These are phyloP conservation scores for Lasiodiplodia sp. DNA, from an alignment of 2,329 filamentous ascomycete genomes.

Conservation along the genomic window DNA sequence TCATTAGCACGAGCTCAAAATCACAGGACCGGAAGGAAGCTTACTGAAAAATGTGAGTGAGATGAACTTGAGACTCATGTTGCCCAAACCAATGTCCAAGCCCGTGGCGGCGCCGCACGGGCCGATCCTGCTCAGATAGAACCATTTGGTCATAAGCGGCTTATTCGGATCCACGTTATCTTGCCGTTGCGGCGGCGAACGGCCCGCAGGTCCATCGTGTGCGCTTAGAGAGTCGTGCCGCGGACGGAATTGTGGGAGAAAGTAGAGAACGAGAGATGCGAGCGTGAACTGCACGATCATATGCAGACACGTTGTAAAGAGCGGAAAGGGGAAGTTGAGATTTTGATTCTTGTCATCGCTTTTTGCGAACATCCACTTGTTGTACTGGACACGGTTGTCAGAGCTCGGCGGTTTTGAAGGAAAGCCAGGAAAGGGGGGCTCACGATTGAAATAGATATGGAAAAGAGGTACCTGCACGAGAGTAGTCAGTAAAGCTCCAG, in stretches of 20 bases:
- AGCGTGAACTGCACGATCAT: constrained; percentile 94
- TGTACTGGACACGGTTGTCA: constrained; percentile 69
- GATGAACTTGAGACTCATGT: constrained; percentile 95
- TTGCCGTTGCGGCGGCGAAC: constrained; percentile 35
- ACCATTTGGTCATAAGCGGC: constrained; percentile 81
- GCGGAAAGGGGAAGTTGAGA: constrained; percentile 89
- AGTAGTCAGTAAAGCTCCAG: constrained; percentile 28
- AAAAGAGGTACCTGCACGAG: constrained; percentile 72
- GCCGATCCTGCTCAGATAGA: constrained; percentile 90
- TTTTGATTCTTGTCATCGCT: constrained; percentile 54
- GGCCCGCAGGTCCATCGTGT: constrained; percentile 33
- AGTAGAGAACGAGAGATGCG: constrained; percentile 77
- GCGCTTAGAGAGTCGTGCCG: constrained; percentile 54
- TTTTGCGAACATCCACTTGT: constrained; percentile 98
- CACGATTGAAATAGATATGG: constrained; percentile 89
- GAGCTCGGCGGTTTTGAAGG: constrained; percentile 18
- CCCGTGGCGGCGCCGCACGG: constrained; percentile 93
- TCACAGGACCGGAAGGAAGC: constrained; percentile 35
- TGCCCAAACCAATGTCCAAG: constrained; percentile 93
- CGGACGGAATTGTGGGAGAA: constrained; percentile 84
- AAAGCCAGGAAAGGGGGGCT: constrained; percentile 47
- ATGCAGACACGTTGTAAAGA: constrained; percentile 94
- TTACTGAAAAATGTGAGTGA: constrained; percentile 90
- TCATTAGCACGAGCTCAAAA: constrained; percentile 14
- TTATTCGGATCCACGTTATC: constrained; percentile 53